Base-by-base conservation (phyloP, 2,329 filamentous ascomycete genomes). In the Clonostachys solani region DNA sequence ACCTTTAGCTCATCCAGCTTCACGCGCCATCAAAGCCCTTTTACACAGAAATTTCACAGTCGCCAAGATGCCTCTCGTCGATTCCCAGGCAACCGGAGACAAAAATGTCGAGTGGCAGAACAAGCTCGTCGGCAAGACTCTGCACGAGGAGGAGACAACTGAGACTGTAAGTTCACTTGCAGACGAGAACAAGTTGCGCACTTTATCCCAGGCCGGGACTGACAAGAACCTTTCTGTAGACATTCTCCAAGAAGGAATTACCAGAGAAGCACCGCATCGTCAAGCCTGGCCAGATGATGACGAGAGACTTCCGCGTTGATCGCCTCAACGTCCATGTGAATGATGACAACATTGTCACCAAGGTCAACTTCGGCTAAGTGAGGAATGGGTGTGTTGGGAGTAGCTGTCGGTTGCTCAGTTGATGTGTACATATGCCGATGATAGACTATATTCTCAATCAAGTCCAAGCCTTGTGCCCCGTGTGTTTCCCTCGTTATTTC, bases 121-220 rank as follows among this genome's bases (percentile, higher is more conserved):
- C 64, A 83, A 83, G 71, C 69, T 86, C 5, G 74, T 81, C 42
- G 82, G 82, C 59, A 86, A 85, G 77, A 84, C 73, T 43, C 63
- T 84, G 12, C 72, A 73, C 12, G 80, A 81, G 1, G 51, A 56
- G 10, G 61, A 64, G 16, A 71, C 72, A 46, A 75, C 67, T 52
- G 78, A 79, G 60, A 79, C 72, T 9, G 82, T 84, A 64, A 47
- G 73, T 54, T 34, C 18, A 13, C 40, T 23, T 9, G 9, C 23
- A 29, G 23, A 29, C 18, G 15, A 19, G 13, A 42, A 6, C 9
- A 7, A 12, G 10, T 23, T 18, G 18, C 40, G 40, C 16, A 17
- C 12, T 29, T 29, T 29, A 29, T 29, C 8, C 23, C 9, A 10
- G 23, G 9, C 23, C 23, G 9, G 23, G 23, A 29, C 23, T 29